Conservation (phyloP, 768 basidiomycete species). For the Kwoniella dendrophila region DNA sequence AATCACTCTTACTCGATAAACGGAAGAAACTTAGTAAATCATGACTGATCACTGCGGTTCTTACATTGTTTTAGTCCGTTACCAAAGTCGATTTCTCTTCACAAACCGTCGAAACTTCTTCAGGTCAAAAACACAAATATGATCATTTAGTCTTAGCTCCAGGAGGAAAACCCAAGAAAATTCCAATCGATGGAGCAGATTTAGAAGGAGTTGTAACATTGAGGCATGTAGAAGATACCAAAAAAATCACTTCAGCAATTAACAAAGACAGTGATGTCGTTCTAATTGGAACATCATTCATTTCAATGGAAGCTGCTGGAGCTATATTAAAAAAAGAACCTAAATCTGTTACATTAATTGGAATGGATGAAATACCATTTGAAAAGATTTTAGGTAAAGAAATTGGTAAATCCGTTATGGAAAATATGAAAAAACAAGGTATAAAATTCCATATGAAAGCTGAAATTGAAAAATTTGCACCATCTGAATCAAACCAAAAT, state of each 20-base stretch:
- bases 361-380: constrained; percentile 79
- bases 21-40: no score
- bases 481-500: constrained; percentile 60
- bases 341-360: constrained; percentile 79
- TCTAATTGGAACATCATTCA: constrained; percentile 86
- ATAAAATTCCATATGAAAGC: constrained; percentile 80
- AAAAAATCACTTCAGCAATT: constrained; percentile 60
- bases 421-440: constrained; percentile 80
- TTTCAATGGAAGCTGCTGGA: constrained; percentile 81
- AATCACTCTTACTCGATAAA: no score
- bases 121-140: constrained; percentile 67
- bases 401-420: constrained; percentile 74
- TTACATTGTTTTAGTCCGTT: constrained; percentile 59
- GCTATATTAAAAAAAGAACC: constrained; percentile 70
- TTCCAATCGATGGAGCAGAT: constrained; percentile 75
- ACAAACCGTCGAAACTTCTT: constrained; percentile 68
- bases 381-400: constrained; percentile 77
- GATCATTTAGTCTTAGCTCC: constrained; percentile 78
- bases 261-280: constrained; percentile 75
- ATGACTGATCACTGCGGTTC: not conserved
- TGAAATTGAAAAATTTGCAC: constrained; percentile 68
- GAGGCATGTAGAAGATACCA: constrained; percentile 69
- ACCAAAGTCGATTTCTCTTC: constrained; percentile 68
- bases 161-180: constrained; percentile 70
- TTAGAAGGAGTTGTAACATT: constrained; percentile 77